Conservation (phyloP, 805 yeast genomes). For the Jamesozyma hellenica region DNA sequence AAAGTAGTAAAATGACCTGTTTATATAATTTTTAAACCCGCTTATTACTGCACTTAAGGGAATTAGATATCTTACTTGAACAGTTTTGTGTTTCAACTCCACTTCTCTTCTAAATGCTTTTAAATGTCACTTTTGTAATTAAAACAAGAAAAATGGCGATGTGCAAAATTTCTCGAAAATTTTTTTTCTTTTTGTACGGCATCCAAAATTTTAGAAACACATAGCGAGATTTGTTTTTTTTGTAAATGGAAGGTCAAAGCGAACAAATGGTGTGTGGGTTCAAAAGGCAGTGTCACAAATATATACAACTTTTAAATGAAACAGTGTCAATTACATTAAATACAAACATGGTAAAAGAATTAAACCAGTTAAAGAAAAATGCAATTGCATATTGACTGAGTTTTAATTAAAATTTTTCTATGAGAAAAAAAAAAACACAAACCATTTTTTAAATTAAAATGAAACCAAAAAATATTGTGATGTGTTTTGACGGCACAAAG, state of each 20-base stretch:
- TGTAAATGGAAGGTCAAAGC: background rate
- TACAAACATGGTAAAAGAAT: too few species aligned
- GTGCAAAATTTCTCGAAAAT: background rate
- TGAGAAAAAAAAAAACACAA: too few species aligned
- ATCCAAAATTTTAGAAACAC: too few species aligned
- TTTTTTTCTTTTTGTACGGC: too few species aligned
- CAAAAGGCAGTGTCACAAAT: too few species aligned
- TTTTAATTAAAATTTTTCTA: too few species aligned
- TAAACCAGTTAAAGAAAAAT: too few species aligned
- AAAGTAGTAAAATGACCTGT: background rate
- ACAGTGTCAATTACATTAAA: too few species aligned
- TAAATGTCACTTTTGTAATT: background rate
- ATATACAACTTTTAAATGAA: too few species aligned
- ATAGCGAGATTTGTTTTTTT: background rate
- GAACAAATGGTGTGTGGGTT: background rate
- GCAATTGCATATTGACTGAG: too few species aligned
- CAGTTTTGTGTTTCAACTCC: background rate
- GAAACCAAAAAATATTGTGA: conserved; percentile 35
- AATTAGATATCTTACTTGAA: background rate
- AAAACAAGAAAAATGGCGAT: background rate
- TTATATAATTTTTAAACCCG: conserved; percentile 4
- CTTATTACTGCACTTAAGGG: conserved; percentile 4
- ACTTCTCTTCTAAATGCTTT: background rate
- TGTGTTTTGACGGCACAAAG: conserved; percentile 57
- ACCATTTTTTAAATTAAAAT: too few species aligned